phyloP scores from a whole-genome alignment of 1,139 yeast species.

The Pneumocystis carinii region DNA sequence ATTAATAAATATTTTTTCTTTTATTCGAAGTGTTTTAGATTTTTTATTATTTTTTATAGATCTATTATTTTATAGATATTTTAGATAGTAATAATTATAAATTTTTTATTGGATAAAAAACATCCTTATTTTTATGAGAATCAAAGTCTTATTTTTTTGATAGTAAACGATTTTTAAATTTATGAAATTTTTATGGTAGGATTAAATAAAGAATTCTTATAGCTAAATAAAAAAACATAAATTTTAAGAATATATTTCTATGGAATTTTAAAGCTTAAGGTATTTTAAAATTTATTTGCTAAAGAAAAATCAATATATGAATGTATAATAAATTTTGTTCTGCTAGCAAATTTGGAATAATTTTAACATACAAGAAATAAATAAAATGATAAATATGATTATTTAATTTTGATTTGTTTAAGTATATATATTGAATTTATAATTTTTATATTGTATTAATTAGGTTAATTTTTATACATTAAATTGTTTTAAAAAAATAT shows the following conservation, averaged over 20 bases:
- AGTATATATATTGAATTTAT: background rate
- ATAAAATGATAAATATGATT: too few species aligned
- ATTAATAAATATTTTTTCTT: too few species aligned
- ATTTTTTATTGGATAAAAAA: background rate
- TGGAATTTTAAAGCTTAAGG: background rate
- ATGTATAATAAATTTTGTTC: too few species aligned
- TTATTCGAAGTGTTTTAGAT: background rate
- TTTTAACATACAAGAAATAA: too few species aligned
- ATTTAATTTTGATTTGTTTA: background rate
- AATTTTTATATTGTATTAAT: background rate
- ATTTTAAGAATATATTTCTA: background rate
- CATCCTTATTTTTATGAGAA: background rate
- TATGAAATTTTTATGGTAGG: background rate
- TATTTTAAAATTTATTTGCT: too few species aligned
- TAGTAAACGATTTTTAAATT: background rate
- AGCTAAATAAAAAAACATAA: too few species aligned
- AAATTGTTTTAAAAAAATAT: background rate
- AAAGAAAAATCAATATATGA: too few species aligned
- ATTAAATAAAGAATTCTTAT: too few species aligned
- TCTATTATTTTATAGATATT: background rate
- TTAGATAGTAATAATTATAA: background rate
- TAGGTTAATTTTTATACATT: background rate
- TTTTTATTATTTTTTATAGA: background rate
- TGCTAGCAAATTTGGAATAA: background rate
- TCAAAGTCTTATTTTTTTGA: background rate